A percentile compares a stretch with the other conserved stretches of the same genome.
Conservation (phyloP, 2,329 filamentous ascomycete genomes). For the Pestalotiopsis sp. region DNA sequence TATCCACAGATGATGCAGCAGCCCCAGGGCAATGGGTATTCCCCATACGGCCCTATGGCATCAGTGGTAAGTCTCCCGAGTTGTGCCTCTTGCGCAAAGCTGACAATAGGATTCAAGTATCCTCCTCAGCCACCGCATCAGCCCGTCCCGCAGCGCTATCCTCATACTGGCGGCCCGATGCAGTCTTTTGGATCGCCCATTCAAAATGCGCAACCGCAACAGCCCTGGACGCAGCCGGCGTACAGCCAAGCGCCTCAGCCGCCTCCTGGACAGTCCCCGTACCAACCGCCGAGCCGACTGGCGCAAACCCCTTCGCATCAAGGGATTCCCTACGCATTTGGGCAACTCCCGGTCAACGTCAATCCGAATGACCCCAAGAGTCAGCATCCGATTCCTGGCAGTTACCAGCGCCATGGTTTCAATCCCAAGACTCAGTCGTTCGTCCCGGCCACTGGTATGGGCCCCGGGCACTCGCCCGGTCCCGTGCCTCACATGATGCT, state of each 20-base stretch:
- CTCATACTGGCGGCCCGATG: constrained; percentile 36
- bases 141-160: constrained; percentile 34
- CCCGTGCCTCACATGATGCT: constrained; percentile 51
- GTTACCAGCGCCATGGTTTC: constrained; percentile 82
- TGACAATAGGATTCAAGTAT: constrained; percentile 24
- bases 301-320: constrained; percentile 25
- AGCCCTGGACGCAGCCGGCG: constrained; percentile 32
- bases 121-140: constrained; percentile 31
- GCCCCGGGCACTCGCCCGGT: constrained; percentile 44
- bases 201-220: constrained; percentile 34
- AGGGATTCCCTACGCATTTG: constrained; percentile 71
- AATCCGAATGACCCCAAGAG: constrained; percentile 73
- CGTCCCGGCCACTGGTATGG: constrained; percentile 65
- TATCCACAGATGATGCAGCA: constrained; percentile 46
- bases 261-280: constrained; percentile 19
- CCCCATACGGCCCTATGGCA: constrained; percentile 48
- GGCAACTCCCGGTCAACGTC: constrained; percentile 72
- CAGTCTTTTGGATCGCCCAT: constrained; percentile 36
- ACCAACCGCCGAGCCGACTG: constrained; percentile 20
- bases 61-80: constrained; percentile 41
- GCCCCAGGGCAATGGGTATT: constrained; percentile 36
- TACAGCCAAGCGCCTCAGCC: constrained; percentile 27
- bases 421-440: constrained; percentile 95
- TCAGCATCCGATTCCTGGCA: constrained; percentile 83
- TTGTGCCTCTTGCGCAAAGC: background rate